phyloP scores from a whole-genome alignment of 1,284 basidiomycete species.

The Heterobasidion annosum region DNA sequence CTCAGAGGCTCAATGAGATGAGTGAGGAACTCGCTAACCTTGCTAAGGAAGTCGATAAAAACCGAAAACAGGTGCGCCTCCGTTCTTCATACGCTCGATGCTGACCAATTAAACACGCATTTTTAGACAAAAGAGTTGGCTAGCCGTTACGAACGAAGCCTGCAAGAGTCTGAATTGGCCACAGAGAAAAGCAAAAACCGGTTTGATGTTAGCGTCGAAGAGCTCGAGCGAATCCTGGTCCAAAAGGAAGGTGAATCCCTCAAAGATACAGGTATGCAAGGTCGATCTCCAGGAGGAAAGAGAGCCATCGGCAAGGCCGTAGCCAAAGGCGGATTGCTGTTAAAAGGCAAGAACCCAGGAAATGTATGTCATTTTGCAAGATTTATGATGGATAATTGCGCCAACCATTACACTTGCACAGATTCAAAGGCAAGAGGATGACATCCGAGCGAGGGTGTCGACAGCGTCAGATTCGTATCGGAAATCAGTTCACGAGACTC shows the following conservation, averaged over 20 bases:
- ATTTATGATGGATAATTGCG: not conserved
- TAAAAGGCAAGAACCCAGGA: slow-evolving; percentile 92
- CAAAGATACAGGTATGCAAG: slow-evolving; percentile 70
- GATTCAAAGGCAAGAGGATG: slow-evolving; percentile 93
- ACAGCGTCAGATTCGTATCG: slow-evolving; percentile 83
- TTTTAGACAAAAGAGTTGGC: slow-evolving; percentile 86
- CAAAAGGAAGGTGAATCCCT: slow-evolving; percentile 91
- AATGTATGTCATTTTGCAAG: slow-evolving; percentile 46
- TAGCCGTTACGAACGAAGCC: slow-evolving; percentile 74
- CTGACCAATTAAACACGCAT: too few species aligned
- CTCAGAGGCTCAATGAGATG: slow-evolving; percentile 88
- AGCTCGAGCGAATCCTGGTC: slow-evolving; percentile 87
- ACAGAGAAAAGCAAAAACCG: slow-evolving; percentile 89
- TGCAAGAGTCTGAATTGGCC: slow-evolving; percentile 82
- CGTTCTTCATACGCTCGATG: not conserved
- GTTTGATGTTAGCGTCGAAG: slow-evolving; percentile 88
- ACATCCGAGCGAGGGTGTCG: slow-evolving; percentile 81
- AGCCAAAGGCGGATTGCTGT: slow-evolving; percentile 80
- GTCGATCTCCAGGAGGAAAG: slow-evolving; percentile 55
- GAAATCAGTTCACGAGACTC: slow-evolving; percentile 87
- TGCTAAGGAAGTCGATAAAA: slow-evolving; percentile 90
- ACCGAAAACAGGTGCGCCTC: slow-evolving; percentile 69
- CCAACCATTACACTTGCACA: slow-evolving; percentile 22
- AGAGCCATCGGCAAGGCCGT: slow-evolving; percentile 82
- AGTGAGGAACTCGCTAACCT: slow-evolving; percentile 85